phyloP scores from a whole-genome alignment of 441 rosid genomes.

The Hura crepitans region DNA sequence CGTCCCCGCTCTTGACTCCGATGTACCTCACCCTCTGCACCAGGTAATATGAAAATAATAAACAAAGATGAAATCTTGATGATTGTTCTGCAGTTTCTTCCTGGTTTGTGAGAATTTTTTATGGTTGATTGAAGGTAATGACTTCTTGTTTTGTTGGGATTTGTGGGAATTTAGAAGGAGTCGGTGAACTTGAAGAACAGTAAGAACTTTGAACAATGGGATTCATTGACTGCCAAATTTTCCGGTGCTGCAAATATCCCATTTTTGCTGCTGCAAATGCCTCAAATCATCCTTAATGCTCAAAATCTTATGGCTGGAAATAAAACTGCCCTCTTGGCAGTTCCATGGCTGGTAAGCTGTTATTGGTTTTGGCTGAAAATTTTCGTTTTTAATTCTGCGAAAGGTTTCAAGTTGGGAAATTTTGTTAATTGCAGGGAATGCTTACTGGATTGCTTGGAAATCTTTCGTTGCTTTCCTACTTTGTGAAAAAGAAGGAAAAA shows the following conservation, averaged over 20 bases:
- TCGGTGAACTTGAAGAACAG: constrained; percentile 32
- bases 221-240: constrained; percentile 76
- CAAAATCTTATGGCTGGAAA: constrained; percentile 74
- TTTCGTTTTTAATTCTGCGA: neutral
- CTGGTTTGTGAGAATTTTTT: neutral
- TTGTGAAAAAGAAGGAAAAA: constrained; percentile 70
- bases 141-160: neutral
- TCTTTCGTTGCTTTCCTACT: constrained; percentile 79
- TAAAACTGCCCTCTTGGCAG: constrained; percentile 74
- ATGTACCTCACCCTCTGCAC: constrained; percentile 45
- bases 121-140: neutral
- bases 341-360: constrained; percentile 78
- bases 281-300: constrained; percentile 85
- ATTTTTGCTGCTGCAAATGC: constrained; percentile 73
- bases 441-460: constrained; percentile 82
- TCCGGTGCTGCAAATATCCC: constrained; percentile 73
- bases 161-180: constrained; percentile 34
- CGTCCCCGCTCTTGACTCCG: constrained; percentile 48
- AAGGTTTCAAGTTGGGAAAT: constrained; percentile 6
- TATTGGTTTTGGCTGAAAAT: neutral
- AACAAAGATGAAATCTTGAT: neutral
- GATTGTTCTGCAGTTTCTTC: neutral
- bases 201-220: constrained; percentile 58
- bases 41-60: constrained; percentile 31
- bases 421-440: constrained; percentile 64